These are phyloP conservation scores for Monosporozyma yasuniensis DNA, from an alignment of 805 yeast species.

Conservation along the genomic window DNA sequence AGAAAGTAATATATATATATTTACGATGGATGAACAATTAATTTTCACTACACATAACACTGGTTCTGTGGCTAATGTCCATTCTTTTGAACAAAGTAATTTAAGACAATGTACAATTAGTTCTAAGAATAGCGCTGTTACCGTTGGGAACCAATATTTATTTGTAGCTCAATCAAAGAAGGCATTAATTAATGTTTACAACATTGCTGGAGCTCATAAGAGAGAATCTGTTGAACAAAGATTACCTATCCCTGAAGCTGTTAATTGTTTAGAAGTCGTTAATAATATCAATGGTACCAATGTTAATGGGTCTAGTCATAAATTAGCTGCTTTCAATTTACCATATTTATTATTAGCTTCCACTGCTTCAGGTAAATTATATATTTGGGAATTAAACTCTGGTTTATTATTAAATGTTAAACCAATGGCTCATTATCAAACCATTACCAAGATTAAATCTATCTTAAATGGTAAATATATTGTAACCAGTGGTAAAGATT, in stretches of 20 bases:
- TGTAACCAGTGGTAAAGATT: constrained; percentile 72
- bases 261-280: constrained; percentile 38
- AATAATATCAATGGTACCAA: background rate
- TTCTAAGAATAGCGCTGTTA: constrained; percentile 40
- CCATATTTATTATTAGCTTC: constrained; percentile 64
- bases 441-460: constrained; percentile 50
- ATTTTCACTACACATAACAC: constrained; percentile 25
- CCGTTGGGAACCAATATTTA: constrained; percentile 48
- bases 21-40: constrained; percentile 19
- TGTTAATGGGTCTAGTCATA: constrained; percentile 8
- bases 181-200: constrained; percentile 67
- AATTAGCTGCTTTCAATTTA: constrained; percentile 36
- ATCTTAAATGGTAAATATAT: constrained; percentile 56
- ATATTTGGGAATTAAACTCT: constrained; percentile 76
- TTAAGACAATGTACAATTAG: constrained; percentile 36
- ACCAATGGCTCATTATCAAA: constrained; percentile 75
- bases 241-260: constrained; percentile 75
- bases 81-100: constrained; percentile 25
- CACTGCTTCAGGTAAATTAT: constrained; percentile 55
- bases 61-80: constrained; percentile 23
- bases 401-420: constrained; percentile 65
- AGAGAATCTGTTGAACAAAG: constrained; percentile 59
- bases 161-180: constrained; percentile 60
- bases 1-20: too few species aligned
- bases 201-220: constrained; percentile 33